Base-by-base conservation (phyloP, 1,284 basidiomycete species). In the Rhizopogon hawkerae region DNA sequence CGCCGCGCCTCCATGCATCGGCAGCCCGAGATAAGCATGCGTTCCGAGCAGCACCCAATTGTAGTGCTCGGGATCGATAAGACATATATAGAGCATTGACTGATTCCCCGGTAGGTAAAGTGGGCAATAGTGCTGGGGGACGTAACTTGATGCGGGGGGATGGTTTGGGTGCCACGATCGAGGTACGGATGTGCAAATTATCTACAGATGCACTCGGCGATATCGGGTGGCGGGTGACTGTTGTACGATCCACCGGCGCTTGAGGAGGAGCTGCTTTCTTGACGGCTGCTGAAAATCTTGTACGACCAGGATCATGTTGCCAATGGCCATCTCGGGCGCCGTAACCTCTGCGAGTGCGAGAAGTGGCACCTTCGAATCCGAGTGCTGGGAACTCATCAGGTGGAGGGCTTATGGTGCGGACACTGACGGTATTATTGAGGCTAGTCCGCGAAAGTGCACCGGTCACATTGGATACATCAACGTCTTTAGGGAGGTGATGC, bases 21-120 rank as follows among this genome's bases (percentile, higher is more conserved):
- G 95, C 92, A 3, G 95, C 95, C 38, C 92, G 83, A 2, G 89
- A 91, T n/a, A 98, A 76, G 62, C 91, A 95, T 9, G 92, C 91
- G 61, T 98, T 98, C 31, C 95, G 76, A 35, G 92, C 91, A 5
- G 92, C 89, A 36, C 92, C 93, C 5, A 98, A 81, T 56, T 95
- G 88, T 53, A 97, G 76, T 18, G 90, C 90, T 23, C 87, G 79
- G 29, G 83, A 77, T 5, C 94, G 85, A 58, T 96, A 94, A 0
- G 80, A 67, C 81, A 94, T 85, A 69, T 98, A 98, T 56, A 95
- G 67, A 43, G 69, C 76, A 62, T 85, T 92, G 34, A 94, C 70
- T 0, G 81, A 68, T 38, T 87, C 79, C 14, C 92, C 92, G 0
- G 92, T 95, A 0, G 83, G 74, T 10, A 98, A 71, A 0, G 93